These are phyloP conservation scores for Rubia peregrina DNA, from an alignment of 305 asterid species.

Conservation along the genomic window DNA sequence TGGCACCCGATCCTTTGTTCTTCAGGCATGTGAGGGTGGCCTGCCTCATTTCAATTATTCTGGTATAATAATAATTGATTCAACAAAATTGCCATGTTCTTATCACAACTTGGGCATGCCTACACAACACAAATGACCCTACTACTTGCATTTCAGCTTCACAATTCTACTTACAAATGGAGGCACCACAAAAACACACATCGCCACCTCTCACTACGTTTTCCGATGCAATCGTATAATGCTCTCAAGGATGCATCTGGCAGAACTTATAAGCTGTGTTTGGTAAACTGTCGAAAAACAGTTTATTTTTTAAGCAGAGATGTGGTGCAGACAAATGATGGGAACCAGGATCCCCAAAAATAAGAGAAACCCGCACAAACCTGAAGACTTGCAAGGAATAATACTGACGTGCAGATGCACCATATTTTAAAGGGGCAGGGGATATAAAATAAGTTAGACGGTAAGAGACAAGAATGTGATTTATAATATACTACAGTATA, in stretches of 20 bases:
- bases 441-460: not conserved
- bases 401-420: not conserved
- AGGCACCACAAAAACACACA: not conserved
- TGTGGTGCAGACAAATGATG: not conserved
- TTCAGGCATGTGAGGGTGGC: slow-evolving; percentile 20
- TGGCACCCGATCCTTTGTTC: slow-evolving; percentile 6
- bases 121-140: not conserved
- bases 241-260: no score
- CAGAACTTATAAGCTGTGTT: no score
- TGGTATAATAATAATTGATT: not conserved
- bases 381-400: not conserved
- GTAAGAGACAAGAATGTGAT: slow-evolving; percentile 5
- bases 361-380: not conserved
- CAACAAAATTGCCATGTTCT: not conserved
- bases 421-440: not conserved
- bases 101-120: not conserved
- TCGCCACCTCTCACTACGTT: no score
- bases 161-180: not conserved
- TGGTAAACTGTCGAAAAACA: not conserved
- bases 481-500: not conserved
- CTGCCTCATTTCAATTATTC: not conserved
- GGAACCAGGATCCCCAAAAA: not conserved
- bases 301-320: not conserved
- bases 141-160: not conserved
- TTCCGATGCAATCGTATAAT: no score